Base-by-base conservation (phyloP, 169 alveolate species). In the Plasmodium gallinaceum region DNA sequence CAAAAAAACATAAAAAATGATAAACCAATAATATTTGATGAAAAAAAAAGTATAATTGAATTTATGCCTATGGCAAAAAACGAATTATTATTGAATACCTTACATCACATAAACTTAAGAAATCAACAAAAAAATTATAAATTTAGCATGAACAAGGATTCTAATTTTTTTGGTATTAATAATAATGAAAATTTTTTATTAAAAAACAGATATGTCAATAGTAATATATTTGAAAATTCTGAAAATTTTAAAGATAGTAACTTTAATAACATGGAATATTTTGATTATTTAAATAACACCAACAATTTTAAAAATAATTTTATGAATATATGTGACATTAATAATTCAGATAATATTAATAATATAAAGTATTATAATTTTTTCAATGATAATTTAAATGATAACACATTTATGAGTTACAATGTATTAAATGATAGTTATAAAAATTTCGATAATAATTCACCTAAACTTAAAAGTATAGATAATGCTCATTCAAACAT, bases 61-160 rank as follows among this genome's bases (percentile, higher is more conserved):
- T 68, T 68, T 83, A 83, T 83, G 91, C 91, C 91, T 5, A 20
- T 83, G 85, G 91, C 91, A 7, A 69, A 62, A 54, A 83, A 83
- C 42, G 69, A 83, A 68, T 52, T 68, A 43, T 68, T 83, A 68
- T 68, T 83, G 46, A 83, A 83, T 54, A 83, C 91, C 20, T 20
- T 83, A 39, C 91, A 83, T 83, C 80, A 83, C 37, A 12, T 51
- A 45, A 66, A 83, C 5, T 39, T 83, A 61, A 39, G 83, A 71
- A 83, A 83, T 54, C 64, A 43, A 5, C 68, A 83, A n/a, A 51
- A 24, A 45, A 48, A 48, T 39, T 58, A 20, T 71, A 43, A 46
- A 26, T 37, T 22, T n/a, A 16, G 22, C 37, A 68, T 68, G 73
- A 61, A 62, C 18, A 83, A 37, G 66, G 52, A 68, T 83, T 5